These are phyloP conservation scores for Phyllosticta capitalensis DNA, from an alignment of 2,329 filamentous ascomycete genomes.

Conservation along the genomic window DNA sequence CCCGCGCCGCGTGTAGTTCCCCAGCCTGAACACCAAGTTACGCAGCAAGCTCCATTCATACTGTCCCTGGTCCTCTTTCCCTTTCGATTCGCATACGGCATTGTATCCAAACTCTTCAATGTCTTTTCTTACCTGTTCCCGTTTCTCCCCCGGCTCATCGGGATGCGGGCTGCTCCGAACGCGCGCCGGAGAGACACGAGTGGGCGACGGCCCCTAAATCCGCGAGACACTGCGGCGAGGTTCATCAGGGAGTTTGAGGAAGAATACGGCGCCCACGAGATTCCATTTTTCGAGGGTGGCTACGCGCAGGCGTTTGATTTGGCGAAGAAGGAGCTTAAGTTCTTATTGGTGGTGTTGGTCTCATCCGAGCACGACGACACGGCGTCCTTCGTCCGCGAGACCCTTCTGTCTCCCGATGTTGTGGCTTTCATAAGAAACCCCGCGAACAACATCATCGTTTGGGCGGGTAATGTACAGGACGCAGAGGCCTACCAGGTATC, in stretches of 20 bases:
- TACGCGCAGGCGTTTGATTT: slow-evolving; percentile 86
- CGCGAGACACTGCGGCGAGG: slow-evolving; percentile 76
- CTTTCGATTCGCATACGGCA: slow-evolving; percentile 65
- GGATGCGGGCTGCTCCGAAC: slow-evolving; percentile 39
- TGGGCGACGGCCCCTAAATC: slow-evolving; percentile 66
- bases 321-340: slow-evolving; percentile 85
- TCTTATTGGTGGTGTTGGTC: slow-evolving; percentile 76
- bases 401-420: slow-evolving; percentile 67
- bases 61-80: slow-evolving; percentile 72
- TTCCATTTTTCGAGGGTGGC: slow-evolving; percentile 78
- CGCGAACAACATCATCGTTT: slow-evolving; percentile 71
- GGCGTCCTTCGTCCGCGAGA: slow-evolving; percentile 68
- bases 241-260: slow-evolving; percentile 94
- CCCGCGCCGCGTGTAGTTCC: slow-evolving; percentile 80
- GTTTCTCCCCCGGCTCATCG: slow-evolving; percentile 60
- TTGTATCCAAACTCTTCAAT: slow-evolving; percentile 60
- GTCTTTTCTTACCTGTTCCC: slow-evolving; percentile 70
- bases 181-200: slow-evolving; percentile 45
- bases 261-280: slow-evolving; percentile 63
- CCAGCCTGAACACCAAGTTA: slow-evolving; percentile 54
- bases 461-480: slow-evolving; percentile 88
- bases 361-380: slow-evolving; percentile 95
- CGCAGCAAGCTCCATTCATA: slow-evolving; percentile 63
- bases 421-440: slow-evolving; percentile 64
- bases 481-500: slow-evolving; percentile 91